Conservation (phyloP, 345 rosid genomes). For the Pelargonium nanum region DNA sequence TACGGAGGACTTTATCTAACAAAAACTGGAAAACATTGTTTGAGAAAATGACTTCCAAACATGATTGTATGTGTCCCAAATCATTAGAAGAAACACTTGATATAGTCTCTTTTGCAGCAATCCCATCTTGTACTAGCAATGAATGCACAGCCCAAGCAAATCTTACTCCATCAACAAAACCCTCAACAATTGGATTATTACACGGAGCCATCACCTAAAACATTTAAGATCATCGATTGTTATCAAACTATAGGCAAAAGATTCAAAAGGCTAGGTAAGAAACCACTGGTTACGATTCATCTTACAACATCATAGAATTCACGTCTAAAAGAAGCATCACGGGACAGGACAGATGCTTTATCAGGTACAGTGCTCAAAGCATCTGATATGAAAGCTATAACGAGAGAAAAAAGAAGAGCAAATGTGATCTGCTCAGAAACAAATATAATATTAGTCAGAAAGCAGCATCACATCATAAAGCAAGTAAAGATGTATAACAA, state of each 20-base stretch:
- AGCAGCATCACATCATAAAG: neutral
- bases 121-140: conserved; percentile 63
- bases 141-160: conserved; percentile 90
- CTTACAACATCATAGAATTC: conserved; percentile 91
- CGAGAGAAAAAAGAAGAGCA: conserved; percentile 69
- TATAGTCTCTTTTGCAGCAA: conserved; percentile 42
- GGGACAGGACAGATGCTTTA: conserved; percentile 64
- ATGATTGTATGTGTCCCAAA: conserved; percentile 47
- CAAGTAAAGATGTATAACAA: neutral
- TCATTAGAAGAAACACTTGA: conserved; percentile 48
- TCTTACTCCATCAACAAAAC: conserved; percentile 67
- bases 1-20: conserved; percentile 67
- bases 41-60: conserved; percentile 66
- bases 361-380: conserved; percentile 77
- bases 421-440: conserved; percentile 55
- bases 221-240: conserved; percentile 21
- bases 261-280: conserved; percentile 6
- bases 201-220: conserved; percentile 63
- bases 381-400: conserved; percentile 79
- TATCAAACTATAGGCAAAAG: conserved; percentile 10
- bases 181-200: conserved; percentile 50
- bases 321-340: conserved; percentile 64
- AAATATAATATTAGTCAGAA: neutral
- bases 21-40: conserved; percentile 75
- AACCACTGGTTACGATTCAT: conserved; percentile 8